Evolutionary conservation across 257 asterid species (phyloP).

Genomic region (Salvia miltiorrhiza): DNA sequence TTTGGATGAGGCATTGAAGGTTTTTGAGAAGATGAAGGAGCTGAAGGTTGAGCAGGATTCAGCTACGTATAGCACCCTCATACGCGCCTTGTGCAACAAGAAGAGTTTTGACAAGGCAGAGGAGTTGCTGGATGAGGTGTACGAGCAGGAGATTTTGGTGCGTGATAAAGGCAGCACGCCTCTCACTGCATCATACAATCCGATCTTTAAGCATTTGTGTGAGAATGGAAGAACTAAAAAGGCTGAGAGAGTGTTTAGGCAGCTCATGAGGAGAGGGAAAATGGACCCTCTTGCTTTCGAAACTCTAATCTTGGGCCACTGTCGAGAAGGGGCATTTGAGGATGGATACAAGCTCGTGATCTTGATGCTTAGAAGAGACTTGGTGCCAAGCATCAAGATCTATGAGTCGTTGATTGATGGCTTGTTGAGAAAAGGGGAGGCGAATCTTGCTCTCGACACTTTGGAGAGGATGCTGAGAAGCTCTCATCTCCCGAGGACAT

Average conservation of each 20-base stretch:
- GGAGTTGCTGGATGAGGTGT: constrained; percentile 55
- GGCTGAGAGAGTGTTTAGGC: constrained; percentile 75
- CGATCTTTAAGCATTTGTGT: constrained; percentile 61
- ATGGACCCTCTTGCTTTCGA: constrained; percentile 67
- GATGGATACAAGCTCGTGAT: constrained; percentile 57
- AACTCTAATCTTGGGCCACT: constrained; percentile 71
- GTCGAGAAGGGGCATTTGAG: constrained; percentile 52
- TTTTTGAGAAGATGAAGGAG: constrained; percentile 61
- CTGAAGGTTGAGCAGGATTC: constrained; percentile 64
- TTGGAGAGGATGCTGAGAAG: constrained; percentile 65
- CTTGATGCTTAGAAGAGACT: constrained; percentile 73
- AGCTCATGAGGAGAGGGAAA: constrained; percentile 65
- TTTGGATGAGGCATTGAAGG: constrained; percentile 46
- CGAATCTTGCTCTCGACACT: constrained; percentile 57
- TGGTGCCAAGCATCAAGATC: constrained; percentile 44
- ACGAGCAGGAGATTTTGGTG: constrained; percentile 46
- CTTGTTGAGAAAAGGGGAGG: constrained; percentile 41
- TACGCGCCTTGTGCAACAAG: constrained; percentile 50
- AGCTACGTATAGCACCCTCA: constrained; percentile 55
- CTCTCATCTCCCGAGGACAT: constrained; percentile 56
- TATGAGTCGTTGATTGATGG: constrained; percentile 60
- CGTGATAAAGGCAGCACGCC: constrained; percentile 45
- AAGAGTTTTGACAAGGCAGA: constrained; percentile 53
- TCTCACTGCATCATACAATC: constrained; percentile 69
- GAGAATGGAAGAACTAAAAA: constrained; percentile 53